Conservation (phyloP, 306 rosid genomes). For the Quercus glauca region DNA sequence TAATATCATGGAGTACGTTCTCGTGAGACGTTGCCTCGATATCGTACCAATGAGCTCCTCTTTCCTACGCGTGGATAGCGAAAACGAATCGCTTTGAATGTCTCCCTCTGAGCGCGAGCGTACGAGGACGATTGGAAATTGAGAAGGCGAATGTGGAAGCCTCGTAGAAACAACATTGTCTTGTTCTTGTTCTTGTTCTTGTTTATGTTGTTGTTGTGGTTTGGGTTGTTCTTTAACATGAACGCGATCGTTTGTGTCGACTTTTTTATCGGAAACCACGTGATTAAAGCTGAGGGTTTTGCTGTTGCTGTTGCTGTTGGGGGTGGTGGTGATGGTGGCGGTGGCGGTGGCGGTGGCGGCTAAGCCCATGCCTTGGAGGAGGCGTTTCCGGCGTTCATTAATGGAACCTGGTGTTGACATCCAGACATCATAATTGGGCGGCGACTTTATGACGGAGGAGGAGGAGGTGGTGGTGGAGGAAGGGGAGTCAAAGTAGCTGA, state of each 20-base stretch:
- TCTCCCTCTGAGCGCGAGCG: constrained; percentile 75
- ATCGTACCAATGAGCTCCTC: constrained; percentile 43
- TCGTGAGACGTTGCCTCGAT: constrained; percentile 63
- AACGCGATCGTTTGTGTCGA: not conserved
- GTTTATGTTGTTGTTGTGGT: not conserved
- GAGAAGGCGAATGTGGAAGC: not conserved
- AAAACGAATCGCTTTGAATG: constrained; percentile 26
- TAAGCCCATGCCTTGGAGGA: constrained; percentile 71
- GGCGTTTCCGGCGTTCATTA: constrained; percentile 45
- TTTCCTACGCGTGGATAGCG: constrained; percentile 39
- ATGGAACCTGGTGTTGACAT: constrained; percentile 74
- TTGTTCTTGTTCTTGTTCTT: too few species aligned
- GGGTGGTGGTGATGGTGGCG: too few species aligned
- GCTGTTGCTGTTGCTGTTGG: constrained; percentile 27
- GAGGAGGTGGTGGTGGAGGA: not conserved
- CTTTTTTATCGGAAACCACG: constrained; percentile 5
- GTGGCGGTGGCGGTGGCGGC: not conserved
- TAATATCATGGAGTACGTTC: constrained; percentile 37
- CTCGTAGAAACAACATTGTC: not conserved
- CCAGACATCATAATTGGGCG: constrained; percentile 65
- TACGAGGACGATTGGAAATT: constrained; percentile 34
- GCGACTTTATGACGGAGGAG: too few species aligned
- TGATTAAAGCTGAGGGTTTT: constrained; percentile 11
- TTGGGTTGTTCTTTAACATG: not conserved
- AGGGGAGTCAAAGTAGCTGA: not conserved